Base-by-base conservation (phyloP, 1,139 yeast genomes). In the Diutina pseudorugosa region DNA sequence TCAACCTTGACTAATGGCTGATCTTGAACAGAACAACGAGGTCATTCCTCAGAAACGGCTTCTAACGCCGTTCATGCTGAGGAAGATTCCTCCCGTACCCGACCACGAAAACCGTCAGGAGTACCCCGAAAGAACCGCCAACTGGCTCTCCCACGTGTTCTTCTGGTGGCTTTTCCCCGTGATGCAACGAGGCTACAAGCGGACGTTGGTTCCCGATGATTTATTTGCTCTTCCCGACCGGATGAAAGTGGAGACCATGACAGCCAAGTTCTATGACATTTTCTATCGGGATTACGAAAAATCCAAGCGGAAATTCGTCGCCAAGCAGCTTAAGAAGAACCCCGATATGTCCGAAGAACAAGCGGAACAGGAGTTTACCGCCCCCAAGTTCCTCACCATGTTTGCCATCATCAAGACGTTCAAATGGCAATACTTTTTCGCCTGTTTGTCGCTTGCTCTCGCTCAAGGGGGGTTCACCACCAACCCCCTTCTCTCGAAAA, bases 151-250 rank as follows among this genome's bases (percentile, higher is more conserved):
- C 41, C 60, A 64, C 54, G 49, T 70, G 1, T 75, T 81, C 59
- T 77, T 77, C 63, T 71, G 77, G 75, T 76, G 82, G 79, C 58
- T 78, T 52, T 55, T 59, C 45, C 82, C 82, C 0, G 60, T 78
- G 20, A 64, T 78, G 60, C 71, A 67, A 42, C 77, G 76, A 3
- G 95, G 95, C 1, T 86, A 85, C 62, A 73, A 74, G 54, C 73
- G 95, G 59, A 82, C 88, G 0, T 65, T 86, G 41, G 80, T 79
- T 52, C 79, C 82, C 6, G 75, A 77, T 52, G 95, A 86, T 64
- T 64, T 86, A 53, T 85, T 71, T 65, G 67, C 67, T 47, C 70
- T 85, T 53, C 74, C 78, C 14, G 75, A 72, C 11, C 76, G 79
- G 20, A 65, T 80, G 57, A 70, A 75, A 51, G 80, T 84, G 14